phyloP scores from a whole-genome alignment of 2,329 filamentous ascomycete species.

The Aspergillus hiratsukae region DNA sequence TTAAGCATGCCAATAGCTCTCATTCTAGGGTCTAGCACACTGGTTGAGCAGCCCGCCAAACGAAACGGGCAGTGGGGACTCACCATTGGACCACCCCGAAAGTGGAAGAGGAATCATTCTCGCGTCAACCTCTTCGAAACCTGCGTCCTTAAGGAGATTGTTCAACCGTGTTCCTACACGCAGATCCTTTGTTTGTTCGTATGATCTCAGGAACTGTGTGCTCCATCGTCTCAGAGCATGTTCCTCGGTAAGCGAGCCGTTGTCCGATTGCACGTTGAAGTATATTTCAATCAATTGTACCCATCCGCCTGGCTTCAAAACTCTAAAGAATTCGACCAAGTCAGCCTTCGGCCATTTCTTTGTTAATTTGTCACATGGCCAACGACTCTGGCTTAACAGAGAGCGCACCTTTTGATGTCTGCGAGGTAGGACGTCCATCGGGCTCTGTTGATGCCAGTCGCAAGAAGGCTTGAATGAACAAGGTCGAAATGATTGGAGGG shows the following conservation, averaged over 20 bases:
- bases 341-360: constrained; percentile 5
- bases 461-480: constrained; percentile 65
- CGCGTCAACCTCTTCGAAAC: constrained; percentile 64
- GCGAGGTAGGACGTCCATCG: constrained; percentile 72
- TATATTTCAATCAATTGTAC: constrained; percentile 86
- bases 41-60: constrained; percentile 15
- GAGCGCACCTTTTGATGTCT: constrained; percentile 60
- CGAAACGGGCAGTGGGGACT: constrained; percentile 15
- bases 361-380: background rate
- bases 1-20: constrained; percentile 41
- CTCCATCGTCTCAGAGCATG: constrained; percentile 66
- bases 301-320: constrained; percentile 72
- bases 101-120: constrained; percentile 63
- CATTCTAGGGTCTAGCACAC: constrained; percentile 36
- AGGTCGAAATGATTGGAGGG: constrained; percentile 70
- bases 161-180: constrained; percentile 59
- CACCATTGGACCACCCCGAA: constrained; percentile 66
- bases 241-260: constrained; percentile 66
- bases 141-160: constrained; percentile 56
- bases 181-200: constrained; percentile 63
- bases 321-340: constrained; percentile 18
- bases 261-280: constrained; percentile 79
- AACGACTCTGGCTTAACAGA: background rate
- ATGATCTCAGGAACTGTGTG: constrained; percentile 56
- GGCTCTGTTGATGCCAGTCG: constrained; percentile 61